Evolutionary conservation across 192 early-diverging fungal species (phyloP).

Genomic region (Phlyctochytrium arcticum): DNA sequence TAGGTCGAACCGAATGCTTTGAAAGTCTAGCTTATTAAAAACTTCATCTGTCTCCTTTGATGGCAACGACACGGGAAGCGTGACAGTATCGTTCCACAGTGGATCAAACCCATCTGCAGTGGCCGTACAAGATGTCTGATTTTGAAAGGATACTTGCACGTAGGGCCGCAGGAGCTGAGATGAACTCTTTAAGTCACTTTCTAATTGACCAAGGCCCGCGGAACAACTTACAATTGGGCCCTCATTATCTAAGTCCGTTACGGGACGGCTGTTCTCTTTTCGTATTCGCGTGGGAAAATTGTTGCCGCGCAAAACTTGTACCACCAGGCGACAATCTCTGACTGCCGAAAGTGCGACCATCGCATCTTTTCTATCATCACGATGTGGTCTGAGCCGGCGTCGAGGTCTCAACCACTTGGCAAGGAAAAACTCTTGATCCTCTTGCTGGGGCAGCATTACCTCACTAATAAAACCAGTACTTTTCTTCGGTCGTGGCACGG

Average conservation of each 20-base stretch:
- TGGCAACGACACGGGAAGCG: constrained; percentile 30
- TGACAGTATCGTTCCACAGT: constrained; percentile 56
- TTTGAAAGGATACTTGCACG: constrained; percentile 50
- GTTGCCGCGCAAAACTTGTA: constrained; percentile 41
- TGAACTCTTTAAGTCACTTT: too few species aligned
- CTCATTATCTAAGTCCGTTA: background rate
- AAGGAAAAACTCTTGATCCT: constrained; percentile 19
- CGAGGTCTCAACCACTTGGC: constrained; percentile 29
- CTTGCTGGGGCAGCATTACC: constrained; percentile 29
- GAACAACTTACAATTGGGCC: background rate
- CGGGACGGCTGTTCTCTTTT: background rate
- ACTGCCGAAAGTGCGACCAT: constrained; percentile 3
- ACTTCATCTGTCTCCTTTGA: constrained; percentile 36
- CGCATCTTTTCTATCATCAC: constrained; percentile 18
- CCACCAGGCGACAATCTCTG: constrained; percentile 41
- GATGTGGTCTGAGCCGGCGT: constrained; percentile 44
- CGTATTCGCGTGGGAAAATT: constrained; percentile 43
- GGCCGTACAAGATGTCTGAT: constrained; percentile 26
- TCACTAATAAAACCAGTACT: constrained; percentile 49
- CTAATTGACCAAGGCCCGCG: background rate
- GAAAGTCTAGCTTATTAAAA: constrained; percentile 40
- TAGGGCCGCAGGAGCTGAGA: constrained; percentile 34
- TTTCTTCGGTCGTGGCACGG: constrained; percentile 27
- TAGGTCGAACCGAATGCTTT: constrained; percentile 49
- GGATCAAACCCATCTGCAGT: constrained; percentile 44